Conservation (phyloP, 345 rosid species). For the Heritiera littoralis region DNA sequence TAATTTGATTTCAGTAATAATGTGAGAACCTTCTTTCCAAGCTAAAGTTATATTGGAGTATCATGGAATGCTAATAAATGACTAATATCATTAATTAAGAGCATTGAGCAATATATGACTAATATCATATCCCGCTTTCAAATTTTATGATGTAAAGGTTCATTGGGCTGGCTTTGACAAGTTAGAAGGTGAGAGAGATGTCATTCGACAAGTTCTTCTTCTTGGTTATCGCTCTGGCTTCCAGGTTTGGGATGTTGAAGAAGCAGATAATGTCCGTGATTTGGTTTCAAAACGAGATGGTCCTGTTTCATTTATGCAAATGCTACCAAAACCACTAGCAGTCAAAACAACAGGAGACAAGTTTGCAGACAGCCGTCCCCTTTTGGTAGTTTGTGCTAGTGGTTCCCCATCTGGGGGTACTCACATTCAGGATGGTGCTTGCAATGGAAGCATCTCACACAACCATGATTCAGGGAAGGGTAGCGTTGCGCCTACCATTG, state of each 20-base stretch:
- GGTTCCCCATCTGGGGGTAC: conserved; percentile 44
- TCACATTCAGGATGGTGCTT: conserved; percentile 43
- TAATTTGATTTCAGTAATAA: background rate
- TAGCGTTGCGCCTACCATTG: conserved; percentile 48
- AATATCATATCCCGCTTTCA: background rate
- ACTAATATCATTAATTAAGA: no score
- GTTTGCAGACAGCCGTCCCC: conserved; percentile 63
- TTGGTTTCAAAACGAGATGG: conserved; percentile 80
- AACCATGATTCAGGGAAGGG: conserved; percentile 46
- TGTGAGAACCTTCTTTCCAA: background rate
- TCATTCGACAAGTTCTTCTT: conserved; percentile 62
- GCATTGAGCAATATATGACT: conserved; percentile 3
- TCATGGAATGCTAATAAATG: background rate
- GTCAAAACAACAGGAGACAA: conserved; percentile 45
- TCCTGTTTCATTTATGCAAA: conserved; percentile 77
- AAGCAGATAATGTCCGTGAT: conserved; percentile 71
- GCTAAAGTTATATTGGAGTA: background rate
- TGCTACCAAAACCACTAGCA: conserved; percentile 63
- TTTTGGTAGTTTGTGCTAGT: conserved; percentile 72
- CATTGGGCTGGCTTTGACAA: conserved; percentile 97
- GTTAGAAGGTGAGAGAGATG: conserved; percentile 56
- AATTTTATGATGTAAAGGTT: conserved; percentile 49
- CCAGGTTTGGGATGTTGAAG: conserved; percentile 98
- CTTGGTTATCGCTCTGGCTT: conserved; percentile 84
- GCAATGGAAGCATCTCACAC: conserved; percentile 40